These are phyloP conservation scores for Kurtzmaniella fragi DNA, from an alignment of 805 yeast species.

Conservation along the genomic window DNA sequence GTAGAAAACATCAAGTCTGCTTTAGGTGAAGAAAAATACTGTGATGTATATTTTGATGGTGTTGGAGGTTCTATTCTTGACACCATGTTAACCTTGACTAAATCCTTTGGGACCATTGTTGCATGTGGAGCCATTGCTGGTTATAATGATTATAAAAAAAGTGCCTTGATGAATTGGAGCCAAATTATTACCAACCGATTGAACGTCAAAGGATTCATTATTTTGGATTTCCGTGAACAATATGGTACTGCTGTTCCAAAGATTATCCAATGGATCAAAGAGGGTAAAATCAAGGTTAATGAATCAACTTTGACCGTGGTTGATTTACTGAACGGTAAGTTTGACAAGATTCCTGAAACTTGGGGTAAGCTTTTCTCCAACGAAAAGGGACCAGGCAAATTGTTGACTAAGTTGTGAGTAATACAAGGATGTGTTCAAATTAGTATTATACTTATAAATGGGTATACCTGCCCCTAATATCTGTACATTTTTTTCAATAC, in stretches of 20 bases:
- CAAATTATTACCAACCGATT: constrained; percentile 47
- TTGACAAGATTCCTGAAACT: constrained; percentile 36
- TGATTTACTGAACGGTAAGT: constrained; percentile 34
- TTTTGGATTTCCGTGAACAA: constrained; percentile 37
- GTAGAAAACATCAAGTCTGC: constrained; percentile 30
- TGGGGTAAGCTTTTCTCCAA: constrained; percentile 45
- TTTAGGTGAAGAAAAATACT: constrained; percentile 35
- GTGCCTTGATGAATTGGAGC: constrained; percentile 35
- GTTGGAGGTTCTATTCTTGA: constrained; percentile 61
- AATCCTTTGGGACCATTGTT: constrained; percentile 39
- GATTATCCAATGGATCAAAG: constrained; percentile 29
- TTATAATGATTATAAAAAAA: constrained; percentile 41
- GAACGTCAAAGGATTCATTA: constrained; percentile 48
- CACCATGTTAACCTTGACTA: constrained; percentile 34
- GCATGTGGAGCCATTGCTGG: constrained; percentile 65
- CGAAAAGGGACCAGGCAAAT: constrained; percentile 40
- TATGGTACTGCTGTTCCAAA: constrained; percentile 33
- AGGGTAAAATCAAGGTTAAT: constrained; percentile 36
- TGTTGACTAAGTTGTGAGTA: constrained; percentile 33
- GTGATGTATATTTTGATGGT: constrained; percentile 54
- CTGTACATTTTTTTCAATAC: no score
- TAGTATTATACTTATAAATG: no score
- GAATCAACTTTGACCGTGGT: constrained; percentile 30
- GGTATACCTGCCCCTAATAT: no score
- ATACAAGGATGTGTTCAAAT: no score